These are phyloP conservation scores for Fusarium agapanthi DNA, from an alignment of 2,329 filamentous ascomycete genomes.

Conservation along the genomic window DNA sequence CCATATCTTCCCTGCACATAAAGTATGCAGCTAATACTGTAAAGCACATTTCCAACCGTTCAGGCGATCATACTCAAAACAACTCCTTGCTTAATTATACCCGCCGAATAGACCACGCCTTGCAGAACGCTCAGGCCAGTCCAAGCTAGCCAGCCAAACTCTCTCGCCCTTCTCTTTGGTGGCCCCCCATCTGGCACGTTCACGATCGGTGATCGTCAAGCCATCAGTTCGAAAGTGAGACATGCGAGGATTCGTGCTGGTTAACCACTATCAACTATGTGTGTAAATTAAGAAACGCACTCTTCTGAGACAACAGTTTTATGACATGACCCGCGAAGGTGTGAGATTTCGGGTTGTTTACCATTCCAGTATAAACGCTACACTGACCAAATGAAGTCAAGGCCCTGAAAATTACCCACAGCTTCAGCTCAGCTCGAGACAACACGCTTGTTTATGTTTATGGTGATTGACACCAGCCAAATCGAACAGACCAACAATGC, in stretches of 20 bases:
- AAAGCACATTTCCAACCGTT: constrained; percentile 2
- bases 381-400: background rate
- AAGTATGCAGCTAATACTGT: constrained; percentile 27
- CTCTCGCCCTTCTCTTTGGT: constrained; percentile 2
- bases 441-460: constrained; percentile 8
- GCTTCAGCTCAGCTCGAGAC: constrained; percentile 6
- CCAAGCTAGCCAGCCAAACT: constrained; percentile 22
- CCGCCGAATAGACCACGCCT: constrained; percentile 30
- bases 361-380: constrained; percentile 28
- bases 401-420: constrained; percentile 2
- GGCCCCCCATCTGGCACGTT: background rate
- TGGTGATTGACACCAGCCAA: background rate
- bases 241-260: constrained; percentile 18
- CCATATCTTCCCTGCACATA: constrained; percentile 26
- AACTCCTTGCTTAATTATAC: constrained; percentile 32
- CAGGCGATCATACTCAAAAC: constrained; percentile 16
- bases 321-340: constrained; percentile 9
- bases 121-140: constrained; percentile 34
- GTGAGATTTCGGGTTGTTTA: constrained; percentile 28
- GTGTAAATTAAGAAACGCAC: constrained; percentile 33
- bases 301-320: constrained; percentile 22
- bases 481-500: constrained; percentile 10
- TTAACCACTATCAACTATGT: constrained; percentile 12
- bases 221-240: constrained; percentile 27
- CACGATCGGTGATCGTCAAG: constrained; percentile 18